These are phyloP conservation scores for Wolfiporia cocos DNA, from an alignment of 1,284 basidiomycete species.

Conservation along the genomic window DNA sequence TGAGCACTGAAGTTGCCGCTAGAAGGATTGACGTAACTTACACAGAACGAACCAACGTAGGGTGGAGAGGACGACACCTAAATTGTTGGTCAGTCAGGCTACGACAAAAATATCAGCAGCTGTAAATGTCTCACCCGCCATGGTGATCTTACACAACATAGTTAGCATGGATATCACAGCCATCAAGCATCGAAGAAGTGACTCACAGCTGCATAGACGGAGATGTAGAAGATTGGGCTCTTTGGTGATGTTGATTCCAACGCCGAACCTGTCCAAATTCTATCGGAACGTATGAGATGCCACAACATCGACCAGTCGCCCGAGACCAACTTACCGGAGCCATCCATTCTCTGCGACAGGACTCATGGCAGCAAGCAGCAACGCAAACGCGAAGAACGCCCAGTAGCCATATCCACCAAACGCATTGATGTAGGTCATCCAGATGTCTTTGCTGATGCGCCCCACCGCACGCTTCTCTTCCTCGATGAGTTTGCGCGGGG, in stretches of 20 bases:
- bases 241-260: conserved; percentile 32
- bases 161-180: conserved; percentile 3
- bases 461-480: conserved; percentile 89
- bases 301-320: no score
- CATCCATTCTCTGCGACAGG: conserved; percentile 84
- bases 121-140: no score
- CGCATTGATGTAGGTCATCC: conserved; percentile 74
- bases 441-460: conserved; percentile 72
- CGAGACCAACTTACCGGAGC: conserved; percentile 64
- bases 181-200: neutral
- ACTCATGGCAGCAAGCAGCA: conserved; percentile 61
- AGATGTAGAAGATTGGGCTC: conserved; percentile 68
- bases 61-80: conserved; percentile 61
- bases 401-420: conserved; percentile 69
- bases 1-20: neutral
- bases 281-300: no score
- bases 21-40: conserved; percentile 24
- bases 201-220: conserved; percentile 64
- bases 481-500: conserved; percentile 81
- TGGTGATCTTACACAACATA: neutral
- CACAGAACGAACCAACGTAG: conserved; percentile 64
- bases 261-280: conserved; percentile 60
- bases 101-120: neutral
- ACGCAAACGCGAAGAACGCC: conserved; percentile 53
- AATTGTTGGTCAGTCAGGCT: conserved; percentile 1